These are phyloP conservation scores for Sarcomyxa edulis DNA, from an alignment of 768 basidiomycete genomes.

Conservation along the genomic window DNA sequence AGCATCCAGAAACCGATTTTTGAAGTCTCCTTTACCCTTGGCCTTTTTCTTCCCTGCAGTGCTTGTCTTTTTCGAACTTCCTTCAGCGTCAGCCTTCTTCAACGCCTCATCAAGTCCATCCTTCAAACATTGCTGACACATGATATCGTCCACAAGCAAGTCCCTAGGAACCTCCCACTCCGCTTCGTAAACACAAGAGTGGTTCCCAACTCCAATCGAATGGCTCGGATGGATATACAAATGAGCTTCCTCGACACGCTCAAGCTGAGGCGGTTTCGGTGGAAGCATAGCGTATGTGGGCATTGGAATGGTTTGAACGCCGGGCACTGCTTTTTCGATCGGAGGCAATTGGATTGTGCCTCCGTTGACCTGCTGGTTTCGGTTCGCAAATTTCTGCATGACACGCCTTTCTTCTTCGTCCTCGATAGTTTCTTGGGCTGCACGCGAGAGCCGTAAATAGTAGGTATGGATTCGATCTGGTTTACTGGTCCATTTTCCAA, in stretches of 20 bases:
- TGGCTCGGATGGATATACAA: constrained; percentile 38
- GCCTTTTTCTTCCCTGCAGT: too few relatives aligned
- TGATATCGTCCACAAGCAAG: constrained; percentile 22
- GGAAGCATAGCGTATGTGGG: constrained; percentile 23
- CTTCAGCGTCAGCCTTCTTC: constrained; percentile 10
- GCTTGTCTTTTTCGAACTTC: too few relatives aligned
- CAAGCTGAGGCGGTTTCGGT: constrained; percentile 14
- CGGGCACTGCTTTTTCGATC: too few relatives aligned
- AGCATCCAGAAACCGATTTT: too few relatives aligned
- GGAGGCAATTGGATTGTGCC: too few relatives aligned
- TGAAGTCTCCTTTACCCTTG: too few relatives aligned
- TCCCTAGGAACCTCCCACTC: constrained; percentile 48
- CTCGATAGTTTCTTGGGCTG: constrained; percentile 5
- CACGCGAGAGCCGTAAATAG: constrained; percentile 14
- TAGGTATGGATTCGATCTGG: constrained; percentile 26
- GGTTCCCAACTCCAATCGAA: constrained; percentile 39
- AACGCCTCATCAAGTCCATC: constrained; percentile 18
- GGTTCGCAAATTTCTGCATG: constrained; percentile 10
- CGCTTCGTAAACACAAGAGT: constrained; percentile 46
- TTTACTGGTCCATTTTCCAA: constrained; percentile 20
- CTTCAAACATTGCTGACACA: constrained; percentile 35
- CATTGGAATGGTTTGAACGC: constrained; percentile 7
- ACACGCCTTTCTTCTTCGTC: constrained; percentile 6
- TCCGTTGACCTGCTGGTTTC: too few relatives aligned
- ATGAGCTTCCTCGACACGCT: constrained; percentile 34